These are phyloP conservation scores for Antarctomyces pellizariae DNA, from an alignment of 495 filamentous ascomycete genomes.

Conservation along the genomic window DNA sequence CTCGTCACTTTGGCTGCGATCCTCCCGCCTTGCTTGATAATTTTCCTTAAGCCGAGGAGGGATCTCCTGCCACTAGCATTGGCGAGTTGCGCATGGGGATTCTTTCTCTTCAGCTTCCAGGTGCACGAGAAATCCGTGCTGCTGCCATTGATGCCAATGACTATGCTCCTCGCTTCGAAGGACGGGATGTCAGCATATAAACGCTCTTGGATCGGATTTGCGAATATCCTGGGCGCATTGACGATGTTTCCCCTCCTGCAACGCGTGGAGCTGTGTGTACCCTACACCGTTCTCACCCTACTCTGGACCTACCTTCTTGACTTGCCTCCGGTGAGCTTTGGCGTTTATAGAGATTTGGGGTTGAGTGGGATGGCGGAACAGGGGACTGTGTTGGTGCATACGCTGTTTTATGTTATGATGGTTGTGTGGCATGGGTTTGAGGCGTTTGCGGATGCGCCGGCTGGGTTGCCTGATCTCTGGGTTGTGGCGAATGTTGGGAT, in stretches of 20 bases:
- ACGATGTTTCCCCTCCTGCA: conserved; percentile 80
- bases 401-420: conserved; percentile 53
- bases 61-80: conserved; percentile 57
- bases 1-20: conserved; percentile 54
- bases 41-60: conserved; percentile 57
- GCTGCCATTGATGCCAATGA: conserved; percentile 79
- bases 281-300: conserved; percentile 60
- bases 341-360: conserved; percentile 32
- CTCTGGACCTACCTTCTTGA: conserved; percentile 84
- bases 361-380: conserved; percentile 21
- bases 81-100: conserved; percentile 73
- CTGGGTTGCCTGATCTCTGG: conserved; percentile 76
- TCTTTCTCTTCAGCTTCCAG: conserved; percentile 92
- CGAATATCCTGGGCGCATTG: conserved; percentile 79
- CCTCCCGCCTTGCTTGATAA: conserved; percentile 46
- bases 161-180: conserved; percentile 52
- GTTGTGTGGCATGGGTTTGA: conserved; percentile 59
- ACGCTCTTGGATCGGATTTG: conserved; percentile 79
- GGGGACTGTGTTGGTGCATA: conserved; percentile 42
- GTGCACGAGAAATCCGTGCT: conserved; percentile 95
- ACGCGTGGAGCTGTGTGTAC: conserved; percentile 60
- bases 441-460: conserved; percentile 36
- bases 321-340: conserved; percentile 51
- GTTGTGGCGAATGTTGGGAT: conserved; percentile 72
- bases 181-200: conserved; percentile 50